These are phyloP conservation scores for Colletotrichum gloeosporioides DNA, from an alignment of 2,329 filamentous ascomycete species.

Conservation along the genomic window DNA sequence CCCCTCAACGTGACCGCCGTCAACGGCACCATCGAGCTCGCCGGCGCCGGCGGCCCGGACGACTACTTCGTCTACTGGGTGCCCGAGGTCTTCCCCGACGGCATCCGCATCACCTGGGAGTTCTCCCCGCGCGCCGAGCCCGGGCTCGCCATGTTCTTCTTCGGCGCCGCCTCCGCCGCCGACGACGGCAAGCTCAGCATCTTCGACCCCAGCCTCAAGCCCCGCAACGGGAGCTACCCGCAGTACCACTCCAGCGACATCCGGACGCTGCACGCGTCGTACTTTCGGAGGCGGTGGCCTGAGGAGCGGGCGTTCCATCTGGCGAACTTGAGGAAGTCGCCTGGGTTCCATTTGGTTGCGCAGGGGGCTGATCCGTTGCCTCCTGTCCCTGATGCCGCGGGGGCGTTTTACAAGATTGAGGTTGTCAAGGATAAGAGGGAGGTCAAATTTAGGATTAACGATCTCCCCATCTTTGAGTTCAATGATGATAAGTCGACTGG, in stretches of 20 bases:
- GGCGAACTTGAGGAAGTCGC: constrained; percentile 34
- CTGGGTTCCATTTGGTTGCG: constrained; percentile 32
- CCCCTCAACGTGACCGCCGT: constrained; percentile 29
- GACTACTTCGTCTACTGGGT: constrained; percentile 38
- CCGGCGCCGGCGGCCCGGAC: constrained; percentile 26
- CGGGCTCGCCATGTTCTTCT: constrained; percentile 38
- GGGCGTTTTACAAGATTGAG: constrained; percentile 33
- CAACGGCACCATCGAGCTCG: constrained; percentile 31
- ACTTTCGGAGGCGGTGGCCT: constrained; percentile 28
- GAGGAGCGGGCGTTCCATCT: constrained; percentile 34
- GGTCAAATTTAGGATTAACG: constrained; percentile 33
- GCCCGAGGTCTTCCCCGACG: constrained; percentile 34
- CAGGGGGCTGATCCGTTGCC: constrained; percentile 34
- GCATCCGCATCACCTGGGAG: constrained; percentile 36
- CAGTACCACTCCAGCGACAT: constrained; percentile 28
- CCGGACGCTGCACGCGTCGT: constrained; percentile 25
- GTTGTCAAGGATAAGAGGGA: constrained; percentile 34
- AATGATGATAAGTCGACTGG: constrained; percentile 33
- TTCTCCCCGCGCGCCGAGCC: constrained; percentile 34
- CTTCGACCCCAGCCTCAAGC: constrained; percentile 29
- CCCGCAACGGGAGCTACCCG: constrained; percentile 29
- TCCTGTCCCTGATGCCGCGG: constrained; percentile 29
- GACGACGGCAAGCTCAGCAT: constrained; percentile 27
- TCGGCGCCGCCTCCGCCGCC: constrained; percentile 31
- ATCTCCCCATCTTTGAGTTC: constrained; percentile 30